Conservation (phyloP, 805 yeast genomes). For the Pichia thaimueangensis region DNA sequence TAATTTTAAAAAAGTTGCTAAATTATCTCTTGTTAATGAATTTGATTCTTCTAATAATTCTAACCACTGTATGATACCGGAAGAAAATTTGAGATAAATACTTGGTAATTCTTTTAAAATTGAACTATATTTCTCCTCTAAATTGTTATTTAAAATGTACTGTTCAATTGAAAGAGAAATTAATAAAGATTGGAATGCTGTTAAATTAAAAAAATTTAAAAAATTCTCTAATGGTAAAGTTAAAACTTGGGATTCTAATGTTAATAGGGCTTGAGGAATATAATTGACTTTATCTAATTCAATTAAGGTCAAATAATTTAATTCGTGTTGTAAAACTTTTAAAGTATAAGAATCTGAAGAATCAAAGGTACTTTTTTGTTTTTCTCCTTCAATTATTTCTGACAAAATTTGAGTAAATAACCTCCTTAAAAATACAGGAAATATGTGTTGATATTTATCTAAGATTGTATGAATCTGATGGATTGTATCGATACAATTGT, state of each 20-base stretch:
- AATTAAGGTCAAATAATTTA: constrained; percentile 19
- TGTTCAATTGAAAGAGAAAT: constrained; percentile 25
- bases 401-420: constrained; percentile 26
- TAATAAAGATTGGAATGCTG: constrained; percentile 23
- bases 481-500: constrained; percentile 34
- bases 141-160: constrained; percentile 8
- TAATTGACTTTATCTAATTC: constrained; percentile 15
- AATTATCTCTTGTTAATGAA: constrained; percentile 11
- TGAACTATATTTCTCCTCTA: constrained; percentile 8
- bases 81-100: constrained; percentile 21
- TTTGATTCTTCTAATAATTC: constrained; percentile 17
- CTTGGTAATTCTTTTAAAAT: constrained; percentile 21
- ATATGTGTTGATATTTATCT: constrained; percentile 31
- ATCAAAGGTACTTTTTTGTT: no score
- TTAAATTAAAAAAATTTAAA: constrained; percentile 21
- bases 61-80: constrained; percentile 26
- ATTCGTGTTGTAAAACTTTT: constrained; percentile 21
- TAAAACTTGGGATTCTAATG: constrained; percentile 25
- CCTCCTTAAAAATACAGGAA: constrained; percentile 28
- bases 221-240: constrained; percentile 28
- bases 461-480: constrained; percentile 44
- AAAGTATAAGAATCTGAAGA: constrained; percentile 16
- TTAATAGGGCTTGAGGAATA: constrained; percentile 13
- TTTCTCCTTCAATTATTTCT: constrained; percentile 19
- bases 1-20: constrained; percentile 18